Conservation (phyloP, 2,329 filamentous ascomycete species). For the Pseudogymnoascus sp. region DNA sequence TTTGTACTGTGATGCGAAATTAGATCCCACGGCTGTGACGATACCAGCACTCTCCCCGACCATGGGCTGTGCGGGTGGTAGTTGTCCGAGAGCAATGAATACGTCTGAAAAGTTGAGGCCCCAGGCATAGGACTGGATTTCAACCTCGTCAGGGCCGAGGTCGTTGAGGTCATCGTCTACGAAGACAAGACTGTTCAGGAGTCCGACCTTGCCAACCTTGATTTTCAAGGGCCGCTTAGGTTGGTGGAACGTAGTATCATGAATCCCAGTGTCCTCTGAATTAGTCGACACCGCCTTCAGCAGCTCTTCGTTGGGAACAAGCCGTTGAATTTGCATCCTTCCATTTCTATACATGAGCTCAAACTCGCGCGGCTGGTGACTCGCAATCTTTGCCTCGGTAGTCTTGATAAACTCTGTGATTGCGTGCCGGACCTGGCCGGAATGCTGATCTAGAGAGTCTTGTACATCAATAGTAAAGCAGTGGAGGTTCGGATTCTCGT, state of each 20-base stretch:
- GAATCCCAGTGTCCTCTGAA: not conserved
- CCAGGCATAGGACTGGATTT: constrained; percentile 10
- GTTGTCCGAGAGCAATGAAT: constrained; percentile 18
- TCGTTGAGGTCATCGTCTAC: not conserved
- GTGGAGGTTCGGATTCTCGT: constrained; percentile 14
- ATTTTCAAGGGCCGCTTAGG: not conserved
- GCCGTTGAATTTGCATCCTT: not conserved
- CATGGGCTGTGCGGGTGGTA: not conserved
- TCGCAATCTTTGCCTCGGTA: not conserved
- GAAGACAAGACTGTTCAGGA: not conserved
- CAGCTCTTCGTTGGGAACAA: not conserved
- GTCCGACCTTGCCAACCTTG: not conserved
- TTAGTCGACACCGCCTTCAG: not conserved
- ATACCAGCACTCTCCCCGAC: constrained; percentile 16
- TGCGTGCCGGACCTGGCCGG: not conserved
- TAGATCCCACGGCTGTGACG: constrained; percentile 21
- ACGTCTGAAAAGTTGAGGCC: constrained; percentile 22
- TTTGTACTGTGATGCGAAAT: constrained; percentile 16
- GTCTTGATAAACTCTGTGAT: not conserved
- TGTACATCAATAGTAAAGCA: constrained; percentile 15
- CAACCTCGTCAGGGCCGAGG: constrained; percentile 10
- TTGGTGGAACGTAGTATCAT: not conserved
- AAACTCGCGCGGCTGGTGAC: not conserved
- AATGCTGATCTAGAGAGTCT: not conserved
- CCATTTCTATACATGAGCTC: not conserved